Percentiles rank a stretch among this genome's conserved stretches.
Evolutionary conservation across 208 protist species (phyloP).

Genomic region (Angomonas deanei): DNA sequence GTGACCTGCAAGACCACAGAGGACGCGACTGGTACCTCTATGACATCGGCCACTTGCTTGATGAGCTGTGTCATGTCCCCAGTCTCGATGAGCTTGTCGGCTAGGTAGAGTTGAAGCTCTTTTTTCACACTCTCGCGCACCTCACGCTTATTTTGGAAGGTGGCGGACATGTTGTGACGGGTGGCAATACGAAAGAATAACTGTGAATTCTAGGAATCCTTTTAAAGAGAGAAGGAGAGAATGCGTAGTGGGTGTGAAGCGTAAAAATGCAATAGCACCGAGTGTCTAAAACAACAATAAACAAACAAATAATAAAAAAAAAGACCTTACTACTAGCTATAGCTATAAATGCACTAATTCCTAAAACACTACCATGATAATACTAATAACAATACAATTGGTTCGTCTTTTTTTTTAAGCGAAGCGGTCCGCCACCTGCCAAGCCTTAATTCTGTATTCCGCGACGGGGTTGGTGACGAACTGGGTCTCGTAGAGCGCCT

Average conservation of each 20-base stretch:
- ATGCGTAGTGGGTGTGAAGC: background rate
- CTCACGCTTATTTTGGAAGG: constrained; percentile 53
- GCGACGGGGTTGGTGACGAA: constrained; percentile 83
- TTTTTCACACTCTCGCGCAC: constrained; percentile 61
- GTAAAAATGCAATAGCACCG: background rate
- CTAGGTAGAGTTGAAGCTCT: constrained; percentile 38
- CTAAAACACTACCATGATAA: no score
- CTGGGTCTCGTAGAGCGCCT: constrained; percentile 81
- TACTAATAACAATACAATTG: no score
- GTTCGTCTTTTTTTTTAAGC: constrained; percentile 43
- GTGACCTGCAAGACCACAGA: constrained; percentile 2
- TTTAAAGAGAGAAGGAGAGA: constrained; percentile 3
- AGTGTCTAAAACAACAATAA: background rate
- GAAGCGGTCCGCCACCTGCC: constrained; percentile 84
- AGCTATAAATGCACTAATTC: no score
- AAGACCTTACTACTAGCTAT: background rate
- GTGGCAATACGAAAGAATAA: background rate
- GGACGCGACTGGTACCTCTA: constrained; percentile 16
- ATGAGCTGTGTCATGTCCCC: constrained; percentile 57
- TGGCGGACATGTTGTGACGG: background rate
- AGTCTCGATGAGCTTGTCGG: constrained; percentile 41
- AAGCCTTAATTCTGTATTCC: constrained; percentile 84
- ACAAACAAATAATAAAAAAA: background rate
- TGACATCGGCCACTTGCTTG: constrained; percentile 32
- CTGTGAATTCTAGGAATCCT: background rate